Evolutionary conservation across 208 protist genomes (phyloP).

Genomic region (Novymonas esmeraldas): DNA sequence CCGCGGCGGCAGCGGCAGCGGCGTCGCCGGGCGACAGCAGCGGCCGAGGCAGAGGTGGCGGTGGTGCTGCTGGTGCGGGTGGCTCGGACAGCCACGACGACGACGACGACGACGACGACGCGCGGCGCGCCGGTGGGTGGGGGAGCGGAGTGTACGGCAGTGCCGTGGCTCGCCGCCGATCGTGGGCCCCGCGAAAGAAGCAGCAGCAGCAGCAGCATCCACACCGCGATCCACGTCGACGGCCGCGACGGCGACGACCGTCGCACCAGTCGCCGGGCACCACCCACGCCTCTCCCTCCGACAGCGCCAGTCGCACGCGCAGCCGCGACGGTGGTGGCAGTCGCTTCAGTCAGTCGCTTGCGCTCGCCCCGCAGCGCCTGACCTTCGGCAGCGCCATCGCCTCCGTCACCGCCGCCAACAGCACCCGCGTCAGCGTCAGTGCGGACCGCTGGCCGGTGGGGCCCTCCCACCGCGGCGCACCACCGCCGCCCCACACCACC

Average conservation of each 20-base stretch:
- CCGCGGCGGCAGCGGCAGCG: background rate
- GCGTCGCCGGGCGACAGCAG: background rate
- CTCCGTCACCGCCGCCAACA: slow-evolving; percentile 3
- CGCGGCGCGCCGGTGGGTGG: background rate
- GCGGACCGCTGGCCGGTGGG: slow-evolving; percentile 22
- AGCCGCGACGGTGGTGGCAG: slow-evolving; percentile 5
- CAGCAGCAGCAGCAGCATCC: slow-evolving; percentile 1
- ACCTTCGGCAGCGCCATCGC: slow-evolving; percentile 29
- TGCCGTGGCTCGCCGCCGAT: slow-evolving; percentile 21
- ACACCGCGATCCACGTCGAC: too few species aligned
- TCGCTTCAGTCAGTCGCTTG: background rate
- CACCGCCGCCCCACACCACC: slow-evolving; percentile 11
- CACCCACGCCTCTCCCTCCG: slow-evolving; percentile 4
- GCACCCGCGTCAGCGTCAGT: slow-evolving; percentile 11
- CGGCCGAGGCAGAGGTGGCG: background rate
- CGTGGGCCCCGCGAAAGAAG: slow-evolving; percentile 31
- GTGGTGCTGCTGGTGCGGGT: background rate
- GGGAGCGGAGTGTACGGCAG: slow-evolving; percentile 30
- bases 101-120: slow-evolving; percentile 4
- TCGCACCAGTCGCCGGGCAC: slow-evolving; percentile 3
- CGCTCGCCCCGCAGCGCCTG: slow-evolving; percentile 21
- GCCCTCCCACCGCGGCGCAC: slow-evolving; percentile 1
- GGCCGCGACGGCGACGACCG: background rate
- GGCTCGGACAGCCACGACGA: background rate
- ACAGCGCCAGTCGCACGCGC: background rate